Percentiles rank a stretch among this genome's conserved stretches.
phyloP scores from a whole-genome alignment of 176 grass and related monocot species.

The Oryza brachyantha region DNA sequence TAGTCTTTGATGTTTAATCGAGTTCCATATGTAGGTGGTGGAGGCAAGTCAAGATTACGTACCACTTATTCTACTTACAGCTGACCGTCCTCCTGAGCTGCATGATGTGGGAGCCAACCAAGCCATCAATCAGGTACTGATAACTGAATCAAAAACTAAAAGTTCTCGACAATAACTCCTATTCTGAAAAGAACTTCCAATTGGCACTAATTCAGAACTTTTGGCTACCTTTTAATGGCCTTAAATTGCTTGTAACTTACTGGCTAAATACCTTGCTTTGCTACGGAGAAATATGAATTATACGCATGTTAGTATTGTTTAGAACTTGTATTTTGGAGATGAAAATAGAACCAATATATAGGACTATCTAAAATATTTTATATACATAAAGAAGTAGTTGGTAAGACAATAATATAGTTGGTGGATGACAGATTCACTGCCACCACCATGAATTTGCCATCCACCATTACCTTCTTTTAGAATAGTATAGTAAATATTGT shows the following conservation, averaged over 20 bases:
- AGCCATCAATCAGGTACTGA: conserved; percentile 80
- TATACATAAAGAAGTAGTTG: no score
- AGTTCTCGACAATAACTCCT: conserved; percentile 2
- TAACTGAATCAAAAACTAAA: conserved; percentile 26
- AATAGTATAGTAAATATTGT: no score
- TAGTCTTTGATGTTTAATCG: conserved; percentile 21
- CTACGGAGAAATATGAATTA: no score
- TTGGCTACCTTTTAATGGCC: neutral
- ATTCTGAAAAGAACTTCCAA: neutral
- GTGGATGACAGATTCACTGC: no score
- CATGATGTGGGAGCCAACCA: conserved; percentile 93
- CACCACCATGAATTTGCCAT: no score
- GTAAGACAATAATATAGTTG: no score
- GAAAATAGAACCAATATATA: no score
- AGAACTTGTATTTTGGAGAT: no score
- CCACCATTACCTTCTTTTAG: no score
- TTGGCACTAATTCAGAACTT: neutral
- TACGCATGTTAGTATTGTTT: no score
- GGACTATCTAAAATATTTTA: no score
- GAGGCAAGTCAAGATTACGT: conserved; percentile 88
- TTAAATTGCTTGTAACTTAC: neutral
- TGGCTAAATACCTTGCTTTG: no score
- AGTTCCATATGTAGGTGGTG: conserved; percentile 63
- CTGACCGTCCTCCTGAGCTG: conserved; percentile 92
- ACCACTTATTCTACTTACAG: conserved; percentile 84